Evolutionary conservation across 2,329 filamentous ascomycete species (phyloP).

Genomic region (Zasmidium cellare): DNA sequence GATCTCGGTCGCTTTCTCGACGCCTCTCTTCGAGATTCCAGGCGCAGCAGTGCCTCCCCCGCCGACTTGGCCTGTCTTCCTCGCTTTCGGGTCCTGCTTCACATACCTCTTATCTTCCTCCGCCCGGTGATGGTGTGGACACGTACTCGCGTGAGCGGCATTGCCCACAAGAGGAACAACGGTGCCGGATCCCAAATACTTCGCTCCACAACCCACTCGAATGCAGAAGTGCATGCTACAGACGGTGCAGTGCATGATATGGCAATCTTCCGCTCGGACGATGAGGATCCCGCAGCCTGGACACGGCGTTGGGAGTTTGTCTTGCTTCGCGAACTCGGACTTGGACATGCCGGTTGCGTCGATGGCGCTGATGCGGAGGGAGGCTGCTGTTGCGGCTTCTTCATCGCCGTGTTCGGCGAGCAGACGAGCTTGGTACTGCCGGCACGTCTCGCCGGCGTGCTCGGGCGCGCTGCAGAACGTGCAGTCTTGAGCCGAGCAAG

Average conservation of each 20-base stretch:
- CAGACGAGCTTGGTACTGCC: neutral
- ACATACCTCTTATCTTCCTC: neutral
- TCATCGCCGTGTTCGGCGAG: neutral
- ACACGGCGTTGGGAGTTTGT: neutral
- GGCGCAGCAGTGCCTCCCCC: no score
- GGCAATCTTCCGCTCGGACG: neutral
- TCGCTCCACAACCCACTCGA: neutral
- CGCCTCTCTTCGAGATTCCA: no score
- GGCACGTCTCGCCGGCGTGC: neutral
- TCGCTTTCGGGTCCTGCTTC: no score
- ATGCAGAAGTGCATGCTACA: constrained; percentile 4
- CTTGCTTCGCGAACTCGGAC: neutral
- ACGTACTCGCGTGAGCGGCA: neutral
- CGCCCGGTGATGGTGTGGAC: neutral
- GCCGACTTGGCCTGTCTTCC: no score
- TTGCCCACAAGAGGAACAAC: neutral
- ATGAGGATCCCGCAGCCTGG: constrained; percentile 2
- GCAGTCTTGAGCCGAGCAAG: neutral
- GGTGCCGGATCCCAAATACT: constrained; percentile 1
- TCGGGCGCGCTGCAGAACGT: neutral
- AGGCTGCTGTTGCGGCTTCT: neutral
- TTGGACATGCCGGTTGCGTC: neutral
- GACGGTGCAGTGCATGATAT: neutral
- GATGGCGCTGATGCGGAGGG: neutral
- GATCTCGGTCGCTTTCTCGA: no score